Evolutionary conservation across 768 basidiomycete genomes (phyloP), one percentile per base, ranked within the genome.

Genomic region (Leccinum uliginosum): DNA sequence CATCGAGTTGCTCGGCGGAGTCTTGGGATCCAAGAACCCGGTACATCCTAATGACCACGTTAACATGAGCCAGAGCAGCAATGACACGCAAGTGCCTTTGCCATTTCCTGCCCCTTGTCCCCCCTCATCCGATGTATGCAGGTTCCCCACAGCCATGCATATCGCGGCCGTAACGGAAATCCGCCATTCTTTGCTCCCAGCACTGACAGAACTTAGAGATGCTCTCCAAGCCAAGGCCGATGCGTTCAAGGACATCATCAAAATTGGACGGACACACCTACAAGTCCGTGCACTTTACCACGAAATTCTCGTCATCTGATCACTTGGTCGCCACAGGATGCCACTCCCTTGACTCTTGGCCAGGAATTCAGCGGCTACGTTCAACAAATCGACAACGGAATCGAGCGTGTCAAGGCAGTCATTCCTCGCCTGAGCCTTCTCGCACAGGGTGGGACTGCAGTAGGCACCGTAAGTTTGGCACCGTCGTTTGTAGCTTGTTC

Each of bases 21-120:
- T 94, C 75, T 79, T 98, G 55, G 97, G 97, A 32, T 93, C 91
- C 47, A 99, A 98, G 80, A 92, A 80, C 66, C 97, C 97, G 9
- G 95, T 99, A 2, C 97, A 99, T 71, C 97, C 97, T 35, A 99
- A 99, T 73, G 97, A 99, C 70, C 97, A 99, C 74, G 95, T 98
- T 66, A 99, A 99, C 79, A 96, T 89, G 90, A 93, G 92, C 72
- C 96, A 98, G 74, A 96, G 93, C 62, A 95, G 93, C 68, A 99
- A 99, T 68, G 97, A 99, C 75, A 94, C 95, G 93, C 93, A 71
- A 66, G 89, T 78, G 8, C 17, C 27, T 19, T 23, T 30, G 10
- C 54, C 4, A 6, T 17, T 38, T 38, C 45, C 35, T 21, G 15
- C 15, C 32, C 46, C 43, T 23, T 43, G 26, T 2, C 23, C 17